phyloP scores from a whole-genome alignment of 2,329 filamentous ascomycete genomes.

The Cladosporium colombiae region DNA sequence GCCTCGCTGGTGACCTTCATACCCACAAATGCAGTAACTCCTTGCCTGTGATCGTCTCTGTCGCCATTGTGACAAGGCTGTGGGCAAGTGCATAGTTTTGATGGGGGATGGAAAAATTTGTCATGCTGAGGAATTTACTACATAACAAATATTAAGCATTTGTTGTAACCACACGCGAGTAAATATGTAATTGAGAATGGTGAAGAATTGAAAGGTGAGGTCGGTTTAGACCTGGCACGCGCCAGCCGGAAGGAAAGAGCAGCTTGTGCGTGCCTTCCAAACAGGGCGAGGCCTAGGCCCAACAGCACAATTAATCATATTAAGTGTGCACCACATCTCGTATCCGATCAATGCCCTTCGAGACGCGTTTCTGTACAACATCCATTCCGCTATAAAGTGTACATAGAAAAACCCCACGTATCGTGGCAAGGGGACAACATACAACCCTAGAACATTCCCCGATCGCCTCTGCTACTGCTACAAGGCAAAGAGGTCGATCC shows the following conservation, averaged over 20 bases:
- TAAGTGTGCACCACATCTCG: not conserved
- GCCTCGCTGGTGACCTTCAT: not conserved
- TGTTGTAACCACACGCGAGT: not conserved
- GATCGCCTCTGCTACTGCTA: not conserved
- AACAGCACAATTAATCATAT: not conserved
- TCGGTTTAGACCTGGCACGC: not conserved
- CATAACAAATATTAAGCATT: not conserved
- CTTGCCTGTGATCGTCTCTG: not conserved
- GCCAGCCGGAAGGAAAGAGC: conserved; percentile 2
- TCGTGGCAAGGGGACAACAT: conserved; percentile 10
- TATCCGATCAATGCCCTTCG: not conserved
- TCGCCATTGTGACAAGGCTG: conserved; percentile 1
- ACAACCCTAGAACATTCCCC: not conserved
- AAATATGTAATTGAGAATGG: not conserved
- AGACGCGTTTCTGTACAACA: conserved; percentile 11
- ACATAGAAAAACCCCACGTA: conserved; percentile 16
- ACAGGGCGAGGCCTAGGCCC: not conserved
- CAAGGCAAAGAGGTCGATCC: not conserved
- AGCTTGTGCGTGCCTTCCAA: not conserved
- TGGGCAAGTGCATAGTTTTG: not conserved
- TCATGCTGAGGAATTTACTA: not conserved
- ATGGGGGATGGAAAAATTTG: not conserved
- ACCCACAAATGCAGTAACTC: not conserved
- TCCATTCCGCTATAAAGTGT: conserved; percentile 17
- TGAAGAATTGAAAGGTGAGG: not conserved